Base-by-base conservation (phyloP, 2,329 filamentous ascomycete genomes). In the Pseudogymnoascus sp. region DNA sequence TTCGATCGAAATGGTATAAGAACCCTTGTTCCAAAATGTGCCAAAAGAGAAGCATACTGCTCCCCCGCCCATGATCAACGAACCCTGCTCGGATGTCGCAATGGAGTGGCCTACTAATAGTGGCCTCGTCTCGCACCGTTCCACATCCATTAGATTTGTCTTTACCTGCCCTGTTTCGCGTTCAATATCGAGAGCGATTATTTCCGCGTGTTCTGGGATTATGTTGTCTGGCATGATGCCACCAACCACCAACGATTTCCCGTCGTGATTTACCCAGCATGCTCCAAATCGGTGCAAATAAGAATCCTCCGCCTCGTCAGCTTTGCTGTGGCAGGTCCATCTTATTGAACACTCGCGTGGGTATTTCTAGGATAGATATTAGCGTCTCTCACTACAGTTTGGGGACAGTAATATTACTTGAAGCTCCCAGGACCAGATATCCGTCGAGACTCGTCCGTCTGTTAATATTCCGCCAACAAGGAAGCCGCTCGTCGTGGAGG, bases 31-130 rank as follows among this genome's bases (percentile, higher is more conserved):
- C 89, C 90, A 95, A 69, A 84, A 92, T 6, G 89, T 89, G 1
- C 92, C 92, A 81, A 96, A 96, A 0, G 90, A 92, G 76, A 96
- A 96, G 72, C 91, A 96, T 7, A 91, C 90, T 14, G 89, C 90
- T 37, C 91, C 92, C 14, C 92, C 92, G 1, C 91, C 91, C 57
- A 88, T 73, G 6, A 95, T 75, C 8, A 90, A 68, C 2, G 92
- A 68, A 30, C 78, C 74, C 41, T 76, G 68, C 28, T 75, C 74
- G 0, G 80, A 74, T 28, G 75, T 70, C 12, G 81, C 73, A 6
- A 81, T 76, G 4, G 85, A 85, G 61, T 86, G 81, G 2, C 92
- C 91, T 58, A 91, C 78, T 58, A 96, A 79, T 5, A 96, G 78
- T 11, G 90, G 90, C 60, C 85, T 76, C 18, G 76, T 75, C 18